These are phyloP conservation scores for Melampsora larici-populina DNA, from an alignment of 1,284 basidiomycete species.

Conservation along the genomic window DNA sequence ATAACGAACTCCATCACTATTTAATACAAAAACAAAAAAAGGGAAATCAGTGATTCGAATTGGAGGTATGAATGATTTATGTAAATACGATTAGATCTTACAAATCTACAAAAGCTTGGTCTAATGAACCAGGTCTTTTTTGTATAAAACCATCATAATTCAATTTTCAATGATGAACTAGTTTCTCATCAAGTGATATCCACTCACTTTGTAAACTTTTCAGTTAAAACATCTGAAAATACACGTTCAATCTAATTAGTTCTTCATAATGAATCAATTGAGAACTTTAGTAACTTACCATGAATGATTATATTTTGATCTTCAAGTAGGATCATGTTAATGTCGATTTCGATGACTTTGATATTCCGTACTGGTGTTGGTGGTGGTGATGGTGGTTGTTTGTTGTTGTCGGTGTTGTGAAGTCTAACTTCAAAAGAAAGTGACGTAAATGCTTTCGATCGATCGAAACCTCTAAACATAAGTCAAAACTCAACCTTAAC, in stretches of 20 bases:
- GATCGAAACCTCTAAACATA: too few relatives aligned
- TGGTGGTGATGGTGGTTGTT: too few relatives aligned
- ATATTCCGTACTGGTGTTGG: background rate
- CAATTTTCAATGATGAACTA: background rate
- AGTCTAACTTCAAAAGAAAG: too few relatives aligned
- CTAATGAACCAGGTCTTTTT: constrained; percentile 22
- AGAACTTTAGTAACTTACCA: constrained; percentile 59
- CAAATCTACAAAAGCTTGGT: constrained; percentile 24
- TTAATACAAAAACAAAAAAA: constrained; percentile 83
- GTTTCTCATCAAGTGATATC: background rate
- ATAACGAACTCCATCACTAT: constrained; percentile 96
- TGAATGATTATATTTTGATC: constrained; percentile 50
- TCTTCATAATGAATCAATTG: constrained; percentile 66
- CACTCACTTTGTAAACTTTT: constrained; percentile 79
- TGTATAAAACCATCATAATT: background rate
- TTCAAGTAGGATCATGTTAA: constrained; percentile 68
- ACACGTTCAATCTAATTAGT: constrained; percentile 48
- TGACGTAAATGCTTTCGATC: constrained; percentile 1
- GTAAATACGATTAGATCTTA: background rate
- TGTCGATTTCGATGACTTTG: background rate
- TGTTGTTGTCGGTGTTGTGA: too few relatives aligned
- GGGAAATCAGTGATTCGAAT: background rate
- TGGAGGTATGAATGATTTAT: background rate
- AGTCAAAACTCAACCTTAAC: too few relatives aligned
- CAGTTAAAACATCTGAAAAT: constrained; percentile 72